phyloP scores from a whole-genome alignment of 2,329 filamentous ascomycete genomes.

The Ophiostoma australiae region DNA sequence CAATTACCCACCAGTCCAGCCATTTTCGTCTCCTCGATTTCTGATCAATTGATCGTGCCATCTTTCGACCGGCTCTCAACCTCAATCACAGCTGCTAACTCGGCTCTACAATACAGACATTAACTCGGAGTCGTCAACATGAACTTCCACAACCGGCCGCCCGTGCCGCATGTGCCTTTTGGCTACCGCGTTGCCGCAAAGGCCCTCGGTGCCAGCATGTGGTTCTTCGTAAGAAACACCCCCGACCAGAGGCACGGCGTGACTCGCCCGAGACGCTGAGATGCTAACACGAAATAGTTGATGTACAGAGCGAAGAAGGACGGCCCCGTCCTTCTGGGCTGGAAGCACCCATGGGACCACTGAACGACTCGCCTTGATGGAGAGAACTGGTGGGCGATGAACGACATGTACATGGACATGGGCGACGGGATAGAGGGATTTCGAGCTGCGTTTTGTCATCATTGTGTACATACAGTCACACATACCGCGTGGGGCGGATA shows the following conservation, averaged over 20 bases:
- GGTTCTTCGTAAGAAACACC: slow-evolving; percentile 75
- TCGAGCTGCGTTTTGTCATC: slow-evolving; percentile 10
- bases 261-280: slow-evolving; percentile 10
- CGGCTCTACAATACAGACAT: background rate
- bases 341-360: slow-evolving; percentile 97
- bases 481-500: background rate
- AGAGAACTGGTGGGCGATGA: background rate
- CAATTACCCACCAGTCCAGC: background rate
- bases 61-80: background rate
- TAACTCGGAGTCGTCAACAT: slow-evolving; percentile 12
- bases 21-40: background rate
- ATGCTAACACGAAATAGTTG: slow-evolving; percentile 50
- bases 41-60: background rate
- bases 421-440: background rate
- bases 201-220: slow-evolving; percentile 90
- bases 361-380: slow-evolving; percentile 41
- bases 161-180: slow-evolving; percentile 45
- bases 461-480: slow-evolving; percentile 17
- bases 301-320: slow-evolving; percentile 98
- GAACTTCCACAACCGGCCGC: slow-evolving; percentile 29
- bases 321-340: slow-evolving; percentile 76
- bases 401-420: background rate
- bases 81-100: background rate
- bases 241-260: slow-evolving; percentile 35
- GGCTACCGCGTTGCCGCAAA: slow-evolving; percentile 84